phyloP scores from a whole-genome alignment of 2,329 filamentous ascomycete species.

The Raffaelea ambrosiae region DNA sequence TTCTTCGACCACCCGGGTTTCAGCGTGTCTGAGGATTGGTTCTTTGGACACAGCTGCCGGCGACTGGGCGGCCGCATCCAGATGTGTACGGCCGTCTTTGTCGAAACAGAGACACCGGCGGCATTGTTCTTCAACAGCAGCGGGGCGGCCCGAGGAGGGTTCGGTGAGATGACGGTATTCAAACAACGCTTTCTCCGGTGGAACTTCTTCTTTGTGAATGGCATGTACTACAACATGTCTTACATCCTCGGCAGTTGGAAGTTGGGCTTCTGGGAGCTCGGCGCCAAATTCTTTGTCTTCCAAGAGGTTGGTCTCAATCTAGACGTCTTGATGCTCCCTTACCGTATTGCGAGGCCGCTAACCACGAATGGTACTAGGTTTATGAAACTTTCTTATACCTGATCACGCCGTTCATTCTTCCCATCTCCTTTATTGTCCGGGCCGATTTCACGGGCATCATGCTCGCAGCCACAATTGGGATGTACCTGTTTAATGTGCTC shows the following conservation, averaged over 20 bases:
- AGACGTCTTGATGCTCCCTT: too few relatives aligned
- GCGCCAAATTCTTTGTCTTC: slow-evolving; percentile 5
- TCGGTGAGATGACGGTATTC: slow-evolving; percentile 8
- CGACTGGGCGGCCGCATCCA: slow-evolving; percentile 7
- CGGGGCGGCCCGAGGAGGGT: slow-evolving; percentile 2
- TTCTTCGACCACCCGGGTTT: slow-evolving; percentile 7
- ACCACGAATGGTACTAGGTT: too few relatives aligned
- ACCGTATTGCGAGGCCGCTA: too few relatives aligned
- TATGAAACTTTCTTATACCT: slow-evolving; percentile 7
- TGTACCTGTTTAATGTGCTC: slow-evolving; percentile 3
- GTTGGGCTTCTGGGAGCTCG: slow-evolving; percentile 6
- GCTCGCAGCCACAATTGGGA: slow-evolving; percentile 1
- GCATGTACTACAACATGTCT: slow-evolving; percentile 6
- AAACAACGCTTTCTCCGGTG: slow-evolving; percentile 6
- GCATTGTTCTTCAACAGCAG: not conserved
- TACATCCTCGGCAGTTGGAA: slow-evolving; percentile 6
- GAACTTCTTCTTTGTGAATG: slow-evolving; percentile 8
- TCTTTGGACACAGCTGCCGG: slow-evolving; percentile 8
- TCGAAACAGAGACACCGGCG: slow-evolving; percentile 5
- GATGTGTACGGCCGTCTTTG: slow-evolving; percentile 7
- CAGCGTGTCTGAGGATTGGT: slow-evolving; percentile 8
- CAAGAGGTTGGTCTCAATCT: too few relatives aligned
- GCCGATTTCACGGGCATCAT: slow-evolving; percentile 1
- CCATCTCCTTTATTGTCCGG: slow-evolving; percentile 6
- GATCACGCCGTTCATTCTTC: slow-evolving; percentile 5